These are phyloP conservation scores for Tieghemiomyces parasiticus DNA, from an alignment of 192 early-diverging fungal genomes.

Conservation along the genomic window DNA sequence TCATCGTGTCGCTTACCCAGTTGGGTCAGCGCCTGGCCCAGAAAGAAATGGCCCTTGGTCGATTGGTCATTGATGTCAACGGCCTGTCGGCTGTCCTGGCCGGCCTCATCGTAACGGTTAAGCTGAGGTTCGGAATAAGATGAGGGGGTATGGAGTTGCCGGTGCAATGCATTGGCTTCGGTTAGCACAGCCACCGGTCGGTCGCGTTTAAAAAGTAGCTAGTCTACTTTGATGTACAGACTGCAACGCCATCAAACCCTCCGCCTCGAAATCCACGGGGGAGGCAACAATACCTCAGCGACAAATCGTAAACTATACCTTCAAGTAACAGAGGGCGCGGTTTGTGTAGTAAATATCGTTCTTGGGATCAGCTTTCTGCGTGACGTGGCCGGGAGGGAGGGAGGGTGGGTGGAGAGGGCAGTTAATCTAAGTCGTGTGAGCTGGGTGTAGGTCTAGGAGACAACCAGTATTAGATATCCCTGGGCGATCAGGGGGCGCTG, in stretches of 20 bases:
- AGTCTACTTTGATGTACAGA: too few relatives aligned
- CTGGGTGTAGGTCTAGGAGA: constrained; percentile 29
- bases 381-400: too few relatives aligned
- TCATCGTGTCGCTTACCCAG: neutral
- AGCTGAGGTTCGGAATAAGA: too few relatives aligned
- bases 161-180: too few relatives aligned
- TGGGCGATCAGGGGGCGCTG: neutral
- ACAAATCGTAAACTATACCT: too few relatives aligned
- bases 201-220: too few relatives aligned
- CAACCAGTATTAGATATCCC: neutral
- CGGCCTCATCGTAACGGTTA: neutral
- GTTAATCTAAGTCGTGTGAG: neutral
- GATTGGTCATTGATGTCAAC: neutral
- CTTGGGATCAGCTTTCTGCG: constrained; percentile 22
- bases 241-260: too few relatives aligned
- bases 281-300: too few relatives aligned
- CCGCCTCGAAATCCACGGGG: too few relatives aligned
- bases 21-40: neutral
- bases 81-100: neutral
- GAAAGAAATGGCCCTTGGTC: constrained; percentile 3
- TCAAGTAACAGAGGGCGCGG: constrained; percentile 54
- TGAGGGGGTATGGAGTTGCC: too few relatives aligned
- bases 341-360: constrained; percentile 69
- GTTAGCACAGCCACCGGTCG: too few relatives aligned
- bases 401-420: too few relatives aligned